Base-by-base conservation (phyloP, 2,329 filamentous ascomycete genomes). In the Thermothelomyces thermophilus region DNA sequence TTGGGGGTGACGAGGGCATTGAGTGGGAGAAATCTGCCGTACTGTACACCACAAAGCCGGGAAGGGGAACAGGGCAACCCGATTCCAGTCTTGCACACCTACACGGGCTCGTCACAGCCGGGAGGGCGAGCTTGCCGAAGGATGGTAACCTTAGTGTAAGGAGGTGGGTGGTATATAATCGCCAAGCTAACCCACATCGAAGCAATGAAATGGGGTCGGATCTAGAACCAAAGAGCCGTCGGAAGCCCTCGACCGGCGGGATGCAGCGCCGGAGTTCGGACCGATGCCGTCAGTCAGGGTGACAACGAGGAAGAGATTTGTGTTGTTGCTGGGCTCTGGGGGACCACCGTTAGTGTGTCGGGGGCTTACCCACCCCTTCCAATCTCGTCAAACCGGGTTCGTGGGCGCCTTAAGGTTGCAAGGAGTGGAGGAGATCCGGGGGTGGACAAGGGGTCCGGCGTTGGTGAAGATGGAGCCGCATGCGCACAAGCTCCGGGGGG, bases 251-350 rank as follows among this genome's bases (percentile, higher is more conserved):
- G 34, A 17, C 43, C 43, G 43, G 43, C 43, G 20, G 33, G 11
- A 16, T 3, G 16, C 16, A 20, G 34, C 20, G n/a, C 35, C 48
- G 48, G 48, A 50, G 41, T 45, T 22, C 48, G 48, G 48, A 41
- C 48, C 48, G 48, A 40, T 30, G 40, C 48, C 41, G 28, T 45
- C 31, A n/a, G n/a, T 28, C 20, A 28, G 28, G 26, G 35, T 34
- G 35, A n/a, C 34, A 35, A 19, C 28, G 41, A 33, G 41, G 35
- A 24, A 19, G 8, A 6, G n/a, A n/a, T n/a, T n/a, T n/a, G n/a
- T n/a, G n/a, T n/a, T 41, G n/a, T 6, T 43, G 41, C 22, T 17
- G 30, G 13, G 19, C 30, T 10, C 7, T 19, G n/a, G 11, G 31
- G 3, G 14, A 10, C 31, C 17, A 39, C 9, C 5, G 5, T 5